Conservation (phyloP, 495 filamentous ascomycete genomes). For the Aspergillus ostianus region DNA sequence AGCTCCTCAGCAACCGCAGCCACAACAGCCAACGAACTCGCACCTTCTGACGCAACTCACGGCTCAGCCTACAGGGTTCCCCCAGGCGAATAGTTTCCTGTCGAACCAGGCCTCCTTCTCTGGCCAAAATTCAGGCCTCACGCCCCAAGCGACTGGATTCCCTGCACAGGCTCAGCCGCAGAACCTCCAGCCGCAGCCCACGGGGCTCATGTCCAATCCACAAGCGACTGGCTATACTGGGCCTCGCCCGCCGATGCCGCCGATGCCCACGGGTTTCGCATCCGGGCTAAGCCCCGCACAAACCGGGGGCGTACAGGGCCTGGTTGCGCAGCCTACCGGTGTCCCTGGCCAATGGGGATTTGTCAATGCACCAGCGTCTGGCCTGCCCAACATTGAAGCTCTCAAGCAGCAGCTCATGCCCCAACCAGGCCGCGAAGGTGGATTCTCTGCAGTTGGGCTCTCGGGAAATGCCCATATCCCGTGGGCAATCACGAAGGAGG, state of each 20-base stretch:
- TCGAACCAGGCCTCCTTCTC: conserved; percentile 18
- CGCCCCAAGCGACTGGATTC: conserved; percentile 45
- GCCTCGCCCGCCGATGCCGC: conserved; percentile 85
- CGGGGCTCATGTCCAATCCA: conserved; percentile 51
- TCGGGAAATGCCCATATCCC: conserved; percentile 93
- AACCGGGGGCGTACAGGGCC: conserved; percentile 56
- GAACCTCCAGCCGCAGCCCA: conserved; percentile 46
- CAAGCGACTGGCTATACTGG: conserved; percentile 67
- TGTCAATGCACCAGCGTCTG: conserved; percentile 87
- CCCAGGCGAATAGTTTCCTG: conserved; percentile 59
- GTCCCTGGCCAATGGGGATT: conserved; percentile 96
- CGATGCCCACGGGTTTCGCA: conserved; percentile 85
- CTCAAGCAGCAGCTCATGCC: conserved; percentile 98
- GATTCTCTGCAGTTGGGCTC: conserved; percentile 83
- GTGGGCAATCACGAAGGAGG: conserved; percentile 98
- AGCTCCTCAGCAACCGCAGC: conserved; percentile 82
- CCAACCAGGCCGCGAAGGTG: conserved; percentile 87
- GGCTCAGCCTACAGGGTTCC: conserved; percentile 64
- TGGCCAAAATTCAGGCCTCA: conserved; percentile 15
- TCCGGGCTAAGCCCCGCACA: conserved; percentile 64
- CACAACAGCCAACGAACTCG: conserved; percentile 71
- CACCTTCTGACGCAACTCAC: conserved; percentile 75
- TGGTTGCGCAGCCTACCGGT: conserved; percentile 95
- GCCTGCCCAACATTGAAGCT: conserved; percentile 89
- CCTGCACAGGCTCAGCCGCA: conserved; percentile 40